Evolutionary conservation across 176 grass and related monocot species (phyloP).

Genomic region (Coix lacrymajobi): DNA sequence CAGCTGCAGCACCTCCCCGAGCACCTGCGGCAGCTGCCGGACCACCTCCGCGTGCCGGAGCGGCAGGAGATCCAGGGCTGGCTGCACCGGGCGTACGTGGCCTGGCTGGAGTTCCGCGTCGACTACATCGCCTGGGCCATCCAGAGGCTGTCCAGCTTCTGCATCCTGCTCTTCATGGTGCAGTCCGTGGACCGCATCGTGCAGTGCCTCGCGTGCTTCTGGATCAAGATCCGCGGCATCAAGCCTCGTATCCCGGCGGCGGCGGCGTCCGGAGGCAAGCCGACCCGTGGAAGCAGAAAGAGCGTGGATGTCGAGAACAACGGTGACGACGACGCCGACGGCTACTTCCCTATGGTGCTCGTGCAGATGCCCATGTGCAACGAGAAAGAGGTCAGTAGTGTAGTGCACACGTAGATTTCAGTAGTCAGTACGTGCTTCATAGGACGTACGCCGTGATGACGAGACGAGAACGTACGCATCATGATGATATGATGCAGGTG

Average conservation of each 20-base stretch:
- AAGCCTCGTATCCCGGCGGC: slow-evolving; percentile 24
- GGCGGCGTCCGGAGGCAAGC: neutral
- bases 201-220: slow-evolving; percentile 84
- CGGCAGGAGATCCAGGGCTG: slow-evolving; percentile 64
- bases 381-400: slow-evolving; percentile 65
- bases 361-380: slow-evolving; percentile 99
- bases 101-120: slow-evolving; percentile 67
- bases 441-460: neutral
- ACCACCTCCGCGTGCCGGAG: slow-evolving; percentile 64
- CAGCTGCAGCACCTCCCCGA: slow-evolving; percentile 66
- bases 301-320: slow-evolving; percentile 29
- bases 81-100: slow-evolving; percentile 73
- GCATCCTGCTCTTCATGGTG: slow-evolving; percentile 88
- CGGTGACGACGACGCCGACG: slow-evolving; percentile 1
- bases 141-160: slow-evolving; percentile 66
- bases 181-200: slow-evolving; percentile 80
- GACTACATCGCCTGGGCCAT: slow-evolving; percentile 87
- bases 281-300: too few relatives aligned
- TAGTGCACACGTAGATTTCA: neutral
- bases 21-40: slow-evolving; percentile 41
- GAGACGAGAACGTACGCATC: neutral
- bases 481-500: slow-evolving; percentile 48
- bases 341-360: slow-evolving; percentile 80
- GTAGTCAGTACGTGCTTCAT: neutral
- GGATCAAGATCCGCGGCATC: slow-evolving; percentile 85